Conservation (phyloP, 1,284 basidiomycete species). For the Fomitopsis schrenkii region DNA sequence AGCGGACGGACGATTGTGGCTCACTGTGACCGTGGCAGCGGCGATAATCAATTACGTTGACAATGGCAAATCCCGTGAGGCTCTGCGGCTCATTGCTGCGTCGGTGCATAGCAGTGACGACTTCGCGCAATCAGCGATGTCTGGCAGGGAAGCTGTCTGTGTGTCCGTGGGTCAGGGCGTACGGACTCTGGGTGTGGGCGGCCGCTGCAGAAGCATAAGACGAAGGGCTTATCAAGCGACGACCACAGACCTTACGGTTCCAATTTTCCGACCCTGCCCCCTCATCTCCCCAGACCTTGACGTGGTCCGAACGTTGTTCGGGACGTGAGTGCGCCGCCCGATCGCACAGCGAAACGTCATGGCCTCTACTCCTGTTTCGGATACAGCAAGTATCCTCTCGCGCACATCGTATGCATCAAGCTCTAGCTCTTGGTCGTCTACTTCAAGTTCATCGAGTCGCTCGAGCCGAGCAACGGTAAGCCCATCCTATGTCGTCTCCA, state of each 20-base stretch:
- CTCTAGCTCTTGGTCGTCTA: background rate
- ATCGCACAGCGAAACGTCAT: background rate
- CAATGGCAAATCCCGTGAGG: background rate
- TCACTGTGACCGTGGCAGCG: background rate
- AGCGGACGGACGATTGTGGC: too few relatives aligned
- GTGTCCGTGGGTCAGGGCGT: background rate
- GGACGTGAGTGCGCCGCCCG: background rate
- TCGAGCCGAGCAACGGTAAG: background rate
- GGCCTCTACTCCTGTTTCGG: background rate
- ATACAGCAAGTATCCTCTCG: background rate
- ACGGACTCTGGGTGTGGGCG: background rate
- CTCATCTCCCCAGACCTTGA: background rate
- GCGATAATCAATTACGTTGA: background rate
- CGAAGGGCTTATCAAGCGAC: background rate
- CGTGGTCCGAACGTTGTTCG: background rate
- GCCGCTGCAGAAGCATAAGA: background rate
- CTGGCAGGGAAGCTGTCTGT: background rate
- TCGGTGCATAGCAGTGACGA: background rate
- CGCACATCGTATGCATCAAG: background rate
- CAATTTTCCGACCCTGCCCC: background rate
- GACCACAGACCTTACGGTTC: background rate
- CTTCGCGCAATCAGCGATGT: background rate
- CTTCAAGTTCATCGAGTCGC: background rate
- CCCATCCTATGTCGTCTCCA: background rate
- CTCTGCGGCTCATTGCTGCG: background rate